A percentile compares a stretch with the other conserved stretches of the same genome.
Evolutionary conservation across 371 early-diverging fungal genomes (phyloP).

Genomic region (Rhizomucor pusillus): DNA sequence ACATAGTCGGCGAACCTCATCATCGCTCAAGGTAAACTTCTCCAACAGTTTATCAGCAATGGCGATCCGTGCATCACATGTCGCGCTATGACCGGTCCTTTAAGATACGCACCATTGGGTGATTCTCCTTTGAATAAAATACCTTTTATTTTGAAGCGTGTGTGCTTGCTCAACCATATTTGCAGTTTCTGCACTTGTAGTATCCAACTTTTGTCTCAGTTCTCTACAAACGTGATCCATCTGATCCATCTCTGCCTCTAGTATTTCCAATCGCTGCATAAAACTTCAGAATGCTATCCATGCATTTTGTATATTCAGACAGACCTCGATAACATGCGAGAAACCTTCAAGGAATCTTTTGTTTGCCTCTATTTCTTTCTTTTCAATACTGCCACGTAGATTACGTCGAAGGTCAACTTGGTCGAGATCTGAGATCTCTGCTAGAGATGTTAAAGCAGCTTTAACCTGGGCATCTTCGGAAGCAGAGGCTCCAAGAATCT

Average conservation of each 20-base stretch:
- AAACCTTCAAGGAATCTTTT: slow-evolving; percentile 62
- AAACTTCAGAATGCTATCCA: not conserved
- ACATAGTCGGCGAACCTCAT: slow-evolving; percentile 57
- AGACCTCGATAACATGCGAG: slow-evolving; percentile 59
- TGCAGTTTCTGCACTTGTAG: slow-evolving; percentile 54
- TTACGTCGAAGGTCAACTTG: slow-evolving; percentile 54
- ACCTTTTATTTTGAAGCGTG: slow-evolving; percentile 63
- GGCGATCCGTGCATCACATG: slow-evolving; percentile 48
- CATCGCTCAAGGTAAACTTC: slow-evolving; percentile 68
- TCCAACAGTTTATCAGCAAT: slow-evolving; percentile 62
- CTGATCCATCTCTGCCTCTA: slow-evolving; percentile 54
- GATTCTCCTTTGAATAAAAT: not conserved
- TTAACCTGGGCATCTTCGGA: slow-evolving; percentile 56
- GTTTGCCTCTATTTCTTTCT: slow-evolving; percentile 60
- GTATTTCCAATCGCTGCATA: slow-evolving; percentile 50
- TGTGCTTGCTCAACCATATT: slow-evolving; percentile 67
- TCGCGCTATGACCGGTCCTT: slow-evolving; percentile 28
- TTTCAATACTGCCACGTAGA: slow-evolving; percentile 72
- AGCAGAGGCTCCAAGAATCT: slow-evolving; percentile 52
- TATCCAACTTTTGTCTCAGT: slow-evolving; percentile 60
- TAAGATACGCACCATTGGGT: too few relatives aligned
- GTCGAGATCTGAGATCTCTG: slow-evolving; percentile 65
- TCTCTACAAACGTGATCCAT: slow-evolving; percentile 60
- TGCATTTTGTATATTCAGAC: not conserved
- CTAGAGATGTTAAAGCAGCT: slow-evolving; percentile 64